These are phyloP conservation scores for Leonotis leonurus DNA, from an alignment of 257 asterid species.

Conservation along the genomic window DNA sequence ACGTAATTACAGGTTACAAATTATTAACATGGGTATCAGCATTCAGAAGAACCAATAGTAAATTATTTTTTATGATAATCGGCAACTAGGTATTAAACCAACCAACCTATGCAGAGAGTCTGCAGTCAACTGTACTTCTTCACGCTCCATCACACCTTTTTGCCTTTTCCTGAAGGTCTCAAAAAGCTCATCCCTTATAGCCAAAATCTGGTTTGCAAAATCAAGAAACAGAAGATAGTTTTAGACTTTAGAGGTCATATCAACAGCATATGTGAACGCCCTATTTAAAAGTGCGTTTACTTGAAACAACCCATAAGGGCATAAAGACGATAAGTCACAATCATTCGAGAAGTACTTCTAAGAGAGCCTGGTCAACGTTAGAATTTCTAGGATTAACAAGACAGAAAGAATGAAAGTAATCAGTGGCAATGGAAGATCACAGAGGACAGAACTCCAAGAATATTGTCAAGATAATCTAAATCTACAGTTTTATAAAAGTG, in stretches of 20 bases:
- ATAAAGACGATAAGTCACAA: background rate
- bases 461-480: no score
- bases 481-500: background rate
- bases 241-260: background rate
- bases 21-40: background rate
- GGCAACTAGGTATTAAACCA: constrained; percentile 15
- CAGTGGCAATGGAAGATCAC: background rate
- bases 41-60: background rate
- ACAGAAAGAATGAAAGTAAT: background rate
- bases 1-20: background rate
- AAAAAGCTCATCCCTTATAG: constrained; percentile 90
- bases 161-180: constrained; percentile 95
- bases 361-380: no score
- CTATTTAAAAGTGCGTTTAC: background rate
- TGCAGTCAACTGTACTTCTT: constrained; percentile 89
- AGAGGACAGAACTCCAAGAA: background rate
- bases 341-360: background rate
- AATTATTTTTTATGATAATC: background rate
- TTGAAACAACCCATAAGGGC: background rate
- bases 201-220: constrained; percentile 45
- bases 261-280: background rate
- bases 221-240: constrained; percentile 3
- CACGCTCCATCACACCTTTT: constrained; percentile 88
- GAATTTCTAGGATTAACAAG: background rate
- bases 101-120: constrained; percentile 87